Base-by-base conservation (phyloP, 179 eudicot species). In the Actinidia chinensis region DNA sequence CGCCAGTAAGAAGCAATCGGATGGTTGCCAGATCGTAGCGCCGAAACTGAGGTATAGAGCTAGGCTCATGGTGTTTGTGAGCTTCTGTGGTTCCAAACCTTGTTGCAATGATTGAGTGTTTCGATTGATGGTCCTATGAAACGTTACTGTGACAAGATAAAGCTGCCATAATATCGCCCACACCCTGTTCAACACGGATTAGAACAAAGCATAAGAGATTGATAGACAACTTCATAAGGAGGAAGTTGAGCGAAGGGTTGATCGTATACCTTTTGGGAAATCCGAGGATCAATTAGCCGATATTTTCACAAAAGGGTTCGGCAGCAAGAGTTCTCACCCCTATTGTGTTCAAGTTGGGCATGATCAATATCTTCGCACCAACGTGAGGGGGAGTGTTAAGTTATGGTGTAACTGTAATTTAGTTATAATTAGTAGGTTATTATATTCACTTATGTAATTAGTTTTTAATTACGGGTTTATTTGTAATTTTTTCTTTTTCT, bases 291-390 rank as follows among this genome's bases (percentile, higher is more conserved):
- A 58, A 4, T 4, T 8, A 23, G 12, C 13, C 4, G 13, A 22
- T 33, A 20, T 8, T 20, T 20, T 59, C 65, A 59, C 33, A 8
- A 59, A 23, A 9, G 64, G 64, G 28, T 5, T 59, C 7, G 28
- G 64, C 25, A n/a, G 64, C 28, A n/a, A 59, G 64, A 59, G 28
- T n/a, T 59, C 22, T 18, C 28, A 59, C 28, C 28, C 28, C 28
- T n/a, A n/a, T 59, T 59, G 64, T 59, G 28, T 59, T n/a, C 64
- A 59, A 59, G 64, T 59, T 59, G 64, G 28, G 10, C 28, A n/a
- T 59, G 64, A 20, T 59, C 9, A 11, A 59, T 59, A 59, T 20
- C 25, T 59, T 59, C 28, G 11, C 64, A 59, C 13, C 2, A 20
- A 59, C 33, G 8, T 50, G 54, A 50, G 54, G 8, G 54, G 8